phyloP scores from a whole-genome alignment of 768 basidiomycete genomes.

The Tephrocybe rancida region DNA sequence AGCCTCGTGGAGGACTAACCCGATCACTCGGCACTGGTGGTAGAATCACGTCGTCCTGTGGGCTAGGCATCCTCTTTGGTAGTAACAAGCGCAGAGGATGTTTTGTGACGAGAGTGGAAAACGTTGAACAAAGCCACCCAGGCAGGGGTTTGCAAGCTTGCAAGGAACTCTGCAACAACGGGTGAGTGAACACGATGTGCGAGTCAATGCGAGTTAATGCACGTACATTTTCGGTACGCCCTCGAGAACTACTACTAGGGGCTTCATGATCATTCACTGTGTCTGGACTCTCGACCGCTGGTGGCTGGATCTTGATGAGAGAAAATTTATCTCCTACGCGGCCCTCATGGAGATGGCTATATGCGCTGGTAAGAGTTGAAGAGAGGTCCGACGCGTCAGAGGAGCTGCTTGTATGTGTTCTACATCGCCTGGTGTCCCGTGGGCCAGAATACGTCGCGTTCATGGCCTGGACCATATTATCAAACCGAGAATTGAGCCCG shows the following conservation, averaged over 20 bases:
- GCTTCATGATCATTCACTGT: not conserved
- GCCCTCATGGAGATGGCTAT: slow-evolving; percentile 31
- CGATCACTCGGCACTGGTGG: not conserved
- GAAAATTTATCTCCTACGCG: slow-evolving; percentile 42
- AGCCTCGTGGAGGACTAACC: not conserved
- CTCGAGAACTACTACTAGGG: not conserved
- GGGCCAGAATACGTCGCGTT: slow-evolving; percentile 36
- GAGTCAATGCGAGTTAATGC: too few relatives aligned
- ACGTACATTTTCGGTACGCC: not conserved
- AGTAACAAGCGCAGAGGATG: slow-evolving; percentile 52
- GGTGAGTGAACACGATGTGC: not conserved
- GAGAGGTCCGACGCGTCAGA: slow-evolving; percentile 42
- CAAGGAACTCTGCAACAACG: not conserved
- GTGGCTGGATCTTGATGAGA: slow-evolving; percentile 41
- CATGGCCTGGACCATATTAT: slow-evolving; percentile 68
- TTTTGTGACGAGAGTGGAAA: slow-evolving; percentile 44
- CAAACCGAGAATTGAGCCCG: slow-evolving; percentile 61
- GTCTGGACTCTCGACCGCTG: not conserved
- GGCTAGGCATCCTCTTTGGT: slow-evolving; percentile 17
- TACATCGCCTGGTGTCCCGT: slow-evolving; percentile 24
- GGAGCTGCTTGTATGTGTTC: slow-evolving; percentile 42
- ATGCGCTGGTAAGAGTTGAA: slow-evolving; percentile 43
- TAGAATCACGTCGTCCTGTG: not conserved
- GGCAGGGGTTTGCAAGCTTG: slow-evolving; percentile 39
- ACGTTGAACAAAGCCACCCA: slow-evolving; percentile 56